A percentile compares a stretch with the other conserved stretches of the same genome.
Conservation (phyloP, 306 rosid species). For the Corylus americana region DNA sequence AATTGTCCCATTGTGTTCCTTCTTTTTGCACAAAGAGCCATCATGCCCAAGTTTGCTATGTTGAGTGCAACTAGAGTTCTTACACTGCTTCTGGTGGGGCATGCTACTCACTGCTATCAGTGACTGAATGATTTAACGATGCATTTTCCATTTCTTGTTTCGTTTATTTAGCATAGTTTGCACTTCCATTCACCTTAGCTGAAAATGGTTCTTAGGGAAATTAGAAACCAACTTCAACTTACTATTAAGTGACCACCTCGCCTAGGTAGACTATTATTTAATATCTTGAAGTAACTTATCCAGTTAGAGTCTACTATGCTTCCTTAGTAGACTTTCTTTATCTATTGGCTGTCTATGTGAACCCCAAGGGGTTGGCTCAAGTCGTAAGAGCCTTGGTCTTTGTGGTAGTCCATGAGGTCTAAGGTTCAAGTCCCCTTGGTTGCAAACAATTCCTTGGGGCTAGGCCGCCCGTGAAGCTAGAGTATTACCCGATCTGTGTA, state of each 20-base stretch:
- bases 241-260: neutral
- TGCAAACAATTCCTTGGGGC: too few relatives aligned
- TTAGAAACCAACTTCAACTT: neutral
- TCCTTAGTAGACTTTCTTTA: neutral
- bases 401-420: too few relatives aligned
- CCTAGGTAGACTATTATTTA: neutral
- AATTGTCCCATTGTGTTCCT: neutral
- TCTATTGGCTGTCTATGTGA: neutral
- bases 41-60: neutral
- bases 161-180: neutral
- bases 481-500: too few relatives aligned
- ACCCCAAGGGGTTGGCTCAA: too few relatives aligned
- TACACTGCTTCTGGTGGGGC: too few relatives aligned
- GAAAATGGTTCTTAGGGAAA: neutral
- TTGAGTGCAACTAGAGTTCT: neutral
- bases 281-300: neutral
- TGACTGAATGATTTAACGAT: neutral
- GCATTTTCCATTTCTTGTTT: neutral
- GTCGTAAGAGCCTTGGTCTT: too few relatives aligned
- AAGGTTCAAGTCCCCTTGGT: too few relatives aligned
- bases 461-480: too few relatives aligned
- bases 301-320: neutral
- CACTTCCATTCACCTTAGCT: neutral
- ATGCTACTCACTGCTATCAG: too few relatives aligned
- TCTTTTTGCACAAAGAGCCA: neutral